Evolutionary conservation across 768 basidiomycete genomes (phyloP), one percentile per base, ranked within the genome.

Genomic region (Cystoderma amianthinum): DNA sequence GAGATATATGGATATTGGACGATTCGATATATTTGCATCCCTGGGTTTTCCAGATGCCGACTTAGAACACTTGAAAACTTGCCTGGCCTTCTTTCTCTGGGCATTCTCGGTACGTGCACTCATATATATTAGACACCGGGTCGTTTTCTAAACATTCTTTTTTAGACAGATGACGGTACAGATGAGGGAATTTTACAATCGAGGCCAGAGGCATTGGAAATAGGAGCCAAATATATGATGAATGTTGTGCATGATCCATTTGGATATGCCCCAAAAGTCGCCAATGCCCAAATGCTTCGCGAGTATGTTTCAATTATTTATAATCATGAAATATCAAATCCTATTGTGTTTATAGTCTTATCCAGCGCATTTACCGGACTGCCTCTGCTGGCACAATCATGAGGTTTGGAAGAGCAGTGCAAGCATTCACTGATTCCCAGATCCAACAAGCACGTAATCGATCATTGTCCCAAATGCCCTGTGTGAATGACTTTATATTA

Each of bases 21-120:
- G 39, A 30, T 58, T 54, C 32, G 52, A 52, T 37, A 22, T 46
- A 10, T 52, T 49, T 15, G 52, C 50, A 5, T 47, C 44, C 4
- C 33, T 53, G 17, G 44, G 48, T 25, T 58, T 55, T 28, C 48
- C 52, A 0, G 45, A 54, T 20, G 52, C 56, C 2, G 48, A 54
- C 25, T 16, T 38, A 9, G 38, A 46, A 13, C 56, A 51, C 36
- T 48, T 58, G 10, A 45, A 47, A 12, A 58, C 56, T 13, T 54
- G 52, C 21, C 38, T 58, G 2, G 51, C 52, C 1, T 58, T 58
- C 37, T 48, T 56, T 21, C 45, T 47, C 21, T 58, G 56, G 56
- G 52, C 51, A 16, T 55, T 58, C 44, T 39, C 54, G 18, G 56
- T 58, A 42, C 21, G 12, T 36, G 17, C 7, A 6, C 16, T 43